Percentiles rank a stretch among this genome's conserved stretches.
These are phyloP conservation scores for Delonix regia DNA, from an alignment of 306 rosid species.

Conservation along the genomic window DNA sequence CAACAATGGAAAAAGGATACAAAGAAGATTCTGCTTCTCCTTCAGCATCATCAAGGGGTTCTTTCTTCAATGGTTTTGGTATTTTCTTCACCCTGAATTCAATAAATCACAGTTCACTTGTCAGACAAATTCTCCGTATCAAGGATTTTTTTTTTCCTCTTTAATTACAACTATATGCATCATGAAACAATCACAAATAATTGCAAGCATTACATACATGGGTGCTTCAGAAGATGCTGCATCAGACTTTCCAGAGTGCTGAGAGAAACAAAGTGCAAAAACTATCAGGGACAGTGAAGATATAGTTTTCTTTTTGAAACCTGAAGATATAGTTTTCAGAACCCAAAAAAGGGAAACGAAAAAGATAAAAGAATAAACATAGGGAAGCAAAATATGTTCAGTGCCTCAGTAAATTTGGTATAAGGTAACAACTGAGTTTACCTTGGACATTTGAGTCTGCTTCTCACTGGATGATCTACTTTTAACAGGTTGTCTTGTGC, in stretches of 20 bases:
- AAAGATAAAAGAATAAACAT: constrained; percentile 22
- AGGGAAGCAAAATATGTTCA: constrained; percentile 17
- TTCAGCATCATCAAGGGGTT: constrained; percentile 46
- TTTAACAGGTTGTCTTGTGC: constrained; percentile 59
- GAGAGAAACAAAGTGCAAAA: constrained; percentile 46
- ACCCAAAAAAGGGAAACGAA: constrained; percentile 16
- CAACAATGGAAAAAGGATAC: constrained; percentile 70
- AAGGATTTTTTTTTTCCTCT: constrained; percentile 4
- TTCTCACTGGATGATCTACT: constrained; percentile 50
- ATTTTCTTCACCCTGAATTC: constrained; percentile 69
- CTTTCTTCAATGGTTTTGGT: constrained; percentile 55
- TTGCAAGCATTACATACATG: constrained; percentile 55
- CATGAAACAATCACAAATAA: constrained; percentile 16
- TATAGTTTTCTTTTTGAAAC: constrained; percentile 2
- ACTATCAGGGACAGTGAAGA: constrained; percentile 45
- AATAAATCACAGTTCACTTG: constrained; percentile 31
- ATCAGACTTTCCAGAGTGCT: constrained; percentile 72
- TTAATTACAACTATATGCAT: constrained; percentile 18
- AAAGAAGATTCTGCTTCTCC: constrained; percentile 65
- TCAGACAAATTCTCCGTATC: constrained; percentile 17
- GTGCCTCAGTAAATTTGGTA: constrained; percentile 19
- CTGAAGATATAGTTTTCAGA: constrained; percentile 22
- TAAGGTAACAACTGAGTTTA: constrained; percentile 38
- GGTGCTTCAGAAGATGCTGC: constrained; percentile 60
- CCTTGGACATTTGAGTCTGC: constrained; percentile 59